These are phyloP conservation scores for Calendula officinalis DNA, from an alignment of 129 eudicot genomes.

Conservation along the genomic window DNA sequence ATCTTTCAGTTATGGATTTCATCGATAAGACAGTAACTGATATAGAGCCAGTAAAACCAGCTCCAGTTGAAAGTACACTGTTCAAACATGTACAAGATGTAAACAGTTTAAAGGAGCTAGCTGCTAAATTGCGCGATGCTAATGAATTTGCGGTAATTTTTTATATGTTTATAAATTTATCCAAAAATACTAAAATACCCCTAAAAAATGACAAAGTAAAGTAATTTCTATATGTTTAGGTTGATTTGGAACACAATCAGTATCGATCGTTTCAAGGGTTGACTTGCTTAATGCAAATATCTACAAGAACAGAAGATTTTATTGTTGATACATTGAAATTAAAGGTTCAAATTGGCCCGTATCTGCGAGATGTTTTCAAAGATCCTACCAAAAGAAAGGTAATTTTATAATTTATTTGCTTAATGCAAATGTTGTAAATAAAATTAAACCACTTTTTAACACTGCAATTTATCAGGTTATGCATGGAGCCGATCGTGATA, in stretches of 20 bases:
- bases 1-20: conserved; percentile 48
- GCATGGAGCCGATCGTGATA: conserved; percentile 13
- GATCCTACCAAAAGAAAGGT: conserved; percentile 81
- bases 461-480: conserved; percentile 2
- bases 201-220: too few species aligned
- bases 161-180: neutral
- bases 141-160: conserved; percentile 72
- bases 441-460: too few species aligned
- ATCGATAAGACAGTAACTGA: conserved; percentile 39
- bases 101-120: conserved; percentile 61
- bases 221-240: conserved; percentile 39
- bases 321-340: conserved; percentile 78
- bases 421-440: neutral
- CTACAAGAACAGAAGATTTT: conserved; percentile 83
- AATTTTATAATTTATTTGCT: neutral
- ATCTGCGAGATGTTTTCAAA: conserved; percentile 69
- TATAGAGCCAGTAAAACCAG: conserved; percentile 51
- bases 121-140: conserved; percentile 46
- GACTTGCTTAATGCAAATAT: conserved; percentile 93
- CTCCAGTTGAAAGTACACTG: conserved; percentile 54
- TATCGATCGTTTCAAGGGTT: conserved; percentile 90
- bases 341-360: conserved; percentile 70
- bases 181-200: neutral
- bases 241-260: conserved; percentile 86
- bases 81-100: conserved; percentile 65